A percentile compares a stretch with the other conserved stretches of the same genome.
Evolutionary conservation across 306 rosid species (phyloP).

Genomic region (Canavalia gladiata): DNA sequence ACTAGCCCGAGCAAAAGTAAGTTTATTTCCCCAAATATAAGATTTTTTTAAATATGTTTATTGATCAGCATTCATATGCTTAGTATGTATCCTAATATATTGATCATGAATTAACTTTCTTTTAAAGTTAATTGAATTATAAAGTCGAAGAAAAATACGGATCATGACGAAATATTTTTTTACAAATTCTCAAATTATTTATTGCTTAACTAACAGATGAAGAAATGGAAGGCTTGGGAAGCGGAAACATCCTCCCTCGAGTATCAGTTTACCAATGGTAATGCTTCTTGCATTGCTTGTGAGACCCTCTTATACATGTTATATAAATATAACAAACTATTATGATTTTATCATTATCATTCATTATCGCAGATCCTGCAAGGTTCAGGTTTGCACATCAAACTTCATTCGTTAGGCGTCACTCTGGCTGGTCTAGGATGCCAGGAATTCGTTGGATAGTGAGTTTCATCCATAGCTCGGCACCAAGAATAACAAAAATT

Average conservation of each 20-base stretch:
- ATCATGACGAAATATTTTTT: no score
- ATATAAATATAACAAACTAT: background rate
- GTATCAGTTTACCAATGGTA: slow-evolving; percentile 76
- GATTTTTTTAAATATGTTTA: background rate
- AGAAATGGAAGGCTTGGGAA: slow-evolving; percentile 83
- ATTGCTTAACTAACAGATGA: slow-evolving; percentile 54
- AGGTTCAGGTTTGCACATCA: slow-evolving; percentile 78
- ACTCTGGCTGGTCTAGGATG: slow-evolving; percentile 64
- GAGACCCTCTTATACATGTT: background rate
- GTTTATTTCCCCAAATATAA: slow-evolving; percentile 1
- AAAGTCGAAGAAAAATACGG: no score
- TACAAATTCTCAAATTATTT: no score
- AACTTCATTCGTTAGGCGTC: slow-evolving; percentile 75
- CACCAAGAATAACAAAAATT: background rate
- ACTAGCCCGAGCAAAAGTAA: slow-evolving; percentile 67
- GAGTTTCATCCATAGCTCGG: slow-evolving; percentile 40
- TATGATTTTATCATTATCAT: background rate
- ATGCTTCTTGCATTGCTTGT: background rate
- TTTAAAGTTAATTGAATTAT: no score
- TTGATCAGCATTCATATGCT: no score
- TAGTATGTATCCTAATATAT: no score
- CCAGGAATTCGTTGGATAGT: slow-evolving; percentile 77
- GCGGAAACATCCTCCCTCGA: slow-evolving; percentile 71
- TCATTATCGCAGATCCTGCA: slow-evolving; percentile 61
- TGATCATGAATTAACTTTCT: no score